A percentile compares a stretch with the other conserved stretches of the same genome.
Evolutionary conservation across 805 yeast genomes (phyloP).

Genomic region (Maudiozyma barnettii): DNA sequence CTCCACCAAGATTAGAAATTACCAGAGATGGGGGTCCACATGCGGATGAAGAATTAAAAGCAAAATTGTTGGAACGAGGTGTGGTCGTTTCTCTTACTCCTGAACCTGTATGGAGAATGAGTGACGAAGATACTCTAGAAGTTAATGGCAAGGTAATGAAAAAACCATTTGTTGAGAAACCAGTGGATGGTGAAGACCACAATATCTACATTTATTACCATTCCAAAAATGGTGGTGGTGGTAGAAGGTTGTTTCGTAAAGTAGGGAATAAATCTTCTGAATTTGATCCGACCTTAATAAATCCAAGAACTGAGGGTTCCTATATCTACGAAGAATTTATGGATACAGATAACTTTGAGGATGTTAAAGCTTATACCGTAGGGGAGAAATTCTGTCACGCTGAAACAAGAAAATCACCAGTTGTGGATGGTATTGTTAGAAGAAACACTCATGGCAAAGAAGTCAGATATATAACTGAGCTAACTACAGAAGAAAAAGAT

Average conservation of each 20-base stretch:
- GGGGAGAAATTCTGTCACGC: constrained; percentile 91
- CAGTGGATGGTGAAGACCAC: constrained; percentile 98
- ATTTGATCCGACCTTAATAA: constrained; percentile 68
- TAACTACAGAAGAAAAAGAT: constrained; percentile 60
- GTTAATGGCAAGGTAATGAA: constrained; percentile 63
- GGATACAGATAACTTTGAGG: constrained; percentile 98
- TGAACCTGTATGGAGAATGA: constrained; percentile 80
- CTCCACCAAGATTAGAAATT: constrained; percentile 81
- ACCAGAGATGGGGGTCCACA: constrained; percentile 96
- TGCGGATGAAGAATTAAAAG: constrained; percentile 57
- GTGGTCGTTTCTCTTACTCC: constrained; percentile 35
- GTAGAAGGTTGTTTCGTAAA: constrained; percentile 84
- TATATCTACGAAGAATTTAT: constrained; percentile 88
- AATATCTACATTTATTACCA: constrained; percentile 90
- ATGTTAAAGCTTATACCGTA: constrained; percentile 96
- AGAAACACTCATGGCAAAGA: constrained; percentile 97
- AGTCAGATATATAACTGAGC: constrained; percentile 76
- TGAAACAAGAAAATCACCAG: constrained; percentile 96
- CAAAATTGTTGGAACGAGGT: constrained; percentile 51
- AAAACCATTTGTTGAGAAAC: constrained; percentile 96
- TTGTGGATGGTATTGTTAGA: constrained; percentile 97
- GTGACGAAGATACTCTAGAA: constrained; percentile 72
- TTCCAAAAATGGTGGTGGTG: constrained; percentile 90
- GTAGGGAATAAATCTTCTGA: constrained; percentile 96
- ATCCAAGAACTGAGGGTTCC: constrained; percentile 83